phyloP scores from a whole-genome alignment of 345 rosid genomes.

The Syzygium aqueum region DNA sequence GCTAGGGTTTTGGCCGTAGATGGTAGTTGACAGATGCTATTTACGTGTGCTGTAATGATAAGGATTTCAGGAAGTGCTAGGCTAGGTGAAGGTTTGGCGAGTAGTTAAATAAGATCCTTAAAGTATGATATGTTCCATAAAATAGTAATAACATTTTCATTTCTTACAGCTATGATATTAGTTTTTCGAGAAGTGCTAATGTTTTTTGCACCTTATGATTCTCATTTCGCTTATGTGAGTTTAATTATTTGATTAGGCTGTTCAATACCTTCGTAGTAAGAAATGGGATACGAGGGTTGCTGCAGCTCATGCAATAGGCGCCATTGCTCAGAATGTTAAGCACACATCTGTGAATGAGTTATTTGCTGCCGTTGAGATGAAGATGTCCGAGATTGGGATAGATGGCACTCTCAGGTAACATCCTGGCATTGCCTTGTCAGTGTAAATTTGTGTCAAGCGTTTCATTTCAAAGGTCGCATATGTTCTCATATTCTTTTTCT shows the following conservation, averaged over 20 bases:
- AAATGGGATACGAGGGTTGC: slow-evolving; percentile 99
- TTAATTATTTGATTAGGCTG: slow-evolving; percentile 38
- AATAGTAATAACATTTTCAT: not conserved
- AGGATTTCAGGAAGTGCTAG: not conserved
- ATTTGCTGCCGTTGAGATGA: slow-evolving; percentile 46
- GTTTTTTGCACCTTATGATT: not conserved
- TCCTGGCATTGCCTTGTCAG: slow-evolving; percentile 55
- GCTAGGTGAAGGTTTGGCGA: not conserved
- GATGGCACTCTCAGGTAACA: slow-evolving; percentile 50
- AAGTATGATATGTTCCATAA: not conserved
- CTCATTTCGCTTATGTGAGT: not conserved
- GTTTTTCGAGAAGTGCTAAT: not conserved
- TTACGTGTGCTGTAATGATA: not conserved
- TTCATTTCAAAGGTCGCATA: slow-evolving; percentile 75
- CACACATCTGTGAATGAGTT: slow-evolving; percentile 61
- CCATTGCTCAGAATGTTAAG: slow-evolving; percentile 89
- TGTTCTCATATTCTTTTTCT: not conserved
- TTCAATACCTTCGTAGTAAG: slow-evolving; percentile 83
- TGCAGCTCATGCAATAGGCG: slow-evolving; percentile 98
- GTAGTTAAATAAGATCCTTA: not conserved
- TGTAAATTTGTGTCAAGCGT: slow-evolving; percentile 54
- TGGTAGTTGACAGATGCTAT: not conserved
- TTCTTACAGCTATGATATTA: not conserved
- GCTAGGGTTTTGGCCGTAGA: not conserved
- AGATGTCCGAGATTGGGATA: slow-evolving; percentile 62